Evolutionary conservation across 495 filamentous ascomycete genomes (phyloP).

Genomic region (Penicillium turbatum): DNA sequence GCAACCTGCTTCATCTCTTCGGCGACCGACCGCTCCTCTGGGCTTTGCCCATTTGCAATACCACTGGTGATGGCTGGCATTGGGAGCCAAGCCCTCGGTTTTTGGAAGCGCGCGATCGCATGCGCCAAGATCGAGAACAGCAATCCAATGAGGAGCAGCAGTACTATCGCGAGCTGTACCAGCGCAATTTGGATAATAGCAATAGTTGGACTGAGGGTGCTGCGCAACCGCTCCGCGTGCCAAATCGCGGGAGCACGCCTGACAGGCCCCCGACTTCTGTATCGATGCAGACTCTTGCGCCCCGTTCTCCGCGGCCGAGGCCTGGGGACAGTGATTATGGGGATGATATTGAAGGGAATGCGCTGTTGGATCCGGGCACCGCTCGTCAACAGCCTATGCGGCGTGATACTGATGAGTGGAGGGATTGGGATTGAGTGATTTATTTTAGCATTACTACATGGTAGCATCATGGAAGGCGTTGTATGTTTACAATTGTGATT

Average conservation of each 20-base stretch:
- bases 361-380: conserved; percentile 16
- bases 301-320: conserved; percentile 39
- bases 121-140: conserved; percentile 55
- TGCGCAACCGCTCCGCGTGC: conserved; percentile 19
- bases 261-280: conserved; percentile 47
- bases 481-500: conserved; percentile 7
- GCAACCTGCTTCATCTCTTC: conserved; percentile 81
- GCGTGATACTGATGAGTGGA: conserved; percentile 39
- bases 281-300: conserved; percentile 51
- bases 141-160: conserved; percentile 52
- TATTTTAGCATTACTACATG: neutral
- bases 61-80: conserved; percentile 86
- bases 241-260: conserved; percentile 50
- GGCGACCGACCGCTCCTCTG: conserved; percentile 67
- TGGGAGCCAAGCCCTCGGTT: conserved; percentile 82
- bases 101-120: conserved; percentile 58
- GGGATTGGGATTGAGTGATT: conserved; percentile 39
- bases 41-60: conserved; percentile 77
- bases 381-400: conserved; percentile 4
- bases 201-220: conserved; percentile 30
- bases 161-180: conserved; percentile 37
- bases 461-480: conserved; percentile 9
- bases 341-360: conserved; percentile 32
- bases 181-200: conserved; percentile 37
- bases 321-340: conserved; percentile 44